These are phyloP conservation scores for Biscogniauxia sp. DNA, from an alignment of 2,329 filamentous ascomycete species.

Conservation along the genomic window DNA sequence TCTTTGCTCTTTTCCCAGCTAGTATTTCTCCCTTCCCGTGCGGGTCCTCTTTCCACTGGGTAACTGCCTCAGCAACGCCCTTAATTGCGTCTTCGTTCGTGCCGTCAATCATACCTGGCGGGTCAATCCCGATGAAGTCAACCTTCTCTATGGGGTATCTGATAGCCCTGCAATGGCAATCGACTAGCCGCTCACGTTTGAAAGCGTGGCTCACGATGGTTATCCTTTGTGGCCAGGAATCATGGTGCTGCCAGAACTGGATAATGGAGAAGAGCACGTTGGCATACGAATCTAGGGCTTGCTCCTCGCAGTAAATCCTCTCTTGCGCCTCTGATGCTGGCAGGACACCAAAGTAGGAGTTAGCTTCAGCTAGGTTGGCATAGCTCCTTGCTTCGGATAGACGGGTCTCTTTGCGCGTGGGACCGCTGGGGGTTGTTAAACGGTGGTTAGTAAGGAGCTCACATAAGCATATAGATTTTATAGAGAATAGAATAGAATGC, in stretches of 20 bases:
- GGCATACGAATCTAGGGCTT: constrained; percentile 80
- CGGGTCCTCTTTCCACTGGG: constrained; percentile 51
- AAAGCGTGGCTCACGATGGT: constrained; percentile 70
- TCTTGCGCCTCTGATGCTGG: constrained; percentile 8
- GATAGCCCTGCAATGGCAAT: constrained; percentile 64
- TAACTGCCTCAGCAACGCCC: constrained; percentile 42
- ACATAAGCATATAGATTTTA: neutral
- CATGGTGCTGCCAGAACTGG: constrained; percentile 51
- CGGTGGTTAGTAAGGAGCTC: neutral
- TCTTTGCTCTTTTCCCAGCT: constrained; percentile 44
- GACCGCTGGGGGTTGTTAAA: constrained; percentile 44
- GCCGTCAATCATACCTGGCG: constrained; percentile 44
- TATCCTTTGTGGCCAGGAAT: constrained; percentile 54
- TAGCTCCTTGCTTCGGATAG: constrained; percentile 65
- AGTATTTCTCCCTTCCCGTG: constrained; percentile 47
- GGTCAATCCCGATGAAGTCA: constrained; percentile 62
- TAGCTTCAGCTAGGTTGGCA: constrained; percentile 47
- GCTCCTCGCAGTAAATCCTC: constrained; percentile 61
- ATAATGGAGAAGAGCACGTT: constrained; percentile 76
- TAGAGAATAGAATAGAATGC: neutral
- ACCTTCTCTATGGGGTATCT: constrained; percentile 47
- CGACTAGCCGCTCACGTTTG: constrained; percentile 61
- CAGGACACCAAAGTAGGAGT: constrained; percentile 45
- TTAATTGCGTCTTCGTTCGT: constrained; percentile 40
- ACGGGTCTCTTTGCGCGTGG: constrained; percentile 57